Conservation (phyloP, 176 grass and related monocot genomes). For the Puya raimondii region DNA sequence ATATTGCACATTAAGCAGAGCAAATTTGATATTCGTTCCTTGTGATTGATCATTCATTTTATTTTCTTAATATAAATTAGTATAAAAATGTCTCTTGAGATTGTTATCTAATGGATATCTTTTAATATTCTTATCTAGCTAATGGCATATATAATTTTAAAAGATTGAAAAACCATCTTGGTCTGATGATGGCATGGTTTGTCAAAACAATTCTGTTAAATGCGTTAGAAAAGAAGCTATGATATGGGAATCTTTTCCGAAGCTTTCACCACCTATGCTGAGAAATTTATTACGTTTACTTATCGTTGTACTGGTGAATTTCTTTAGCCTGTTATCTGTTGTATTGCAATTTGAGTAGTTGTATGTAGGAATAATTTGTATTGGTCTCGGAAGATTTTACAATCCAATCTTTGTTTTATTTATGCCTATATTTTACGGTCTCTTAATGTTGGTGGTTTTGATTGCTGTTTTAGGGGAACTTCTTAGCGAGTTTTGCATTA, state of each 20-base stretch:
- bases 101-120: too few relatives aligned
- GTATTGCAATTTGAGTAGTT: not conserved
- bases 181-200: not conserved
- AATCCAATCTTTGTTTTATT: not conserved
- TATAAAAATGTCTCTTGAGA: too few relatives aligned
- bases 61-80: too few relatives aligned
- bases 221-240: not conserved
- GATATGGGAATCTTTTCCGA: not conserved
- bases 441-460: not conserved
- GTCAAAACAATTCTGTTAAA: not conserved
- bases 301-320: too few relatives aligned
- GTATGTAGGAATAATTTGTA: not conserved
- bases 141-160: too few relatives aligned
- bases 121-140: too few relatives aligned
- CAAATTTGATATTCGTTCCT: too few relatives aligned
- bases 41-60: too few relatives aligned
- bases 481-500: constrained; percentile 77
- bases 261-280: not conserved
- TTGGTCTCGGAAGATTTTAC: not conserved
- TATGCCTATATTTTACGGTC: not conserved
- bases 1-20: too few relatives aligned
- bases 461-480: constrained; percentile 60
- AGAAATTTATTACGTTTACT: too few relatives aligned
- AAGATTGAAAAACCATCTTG: too few relatives aligned
- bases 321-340: not conserved